Conservation (phyloP, 345 rosid genomes). For the Schrenkiella parvula region DNA sequence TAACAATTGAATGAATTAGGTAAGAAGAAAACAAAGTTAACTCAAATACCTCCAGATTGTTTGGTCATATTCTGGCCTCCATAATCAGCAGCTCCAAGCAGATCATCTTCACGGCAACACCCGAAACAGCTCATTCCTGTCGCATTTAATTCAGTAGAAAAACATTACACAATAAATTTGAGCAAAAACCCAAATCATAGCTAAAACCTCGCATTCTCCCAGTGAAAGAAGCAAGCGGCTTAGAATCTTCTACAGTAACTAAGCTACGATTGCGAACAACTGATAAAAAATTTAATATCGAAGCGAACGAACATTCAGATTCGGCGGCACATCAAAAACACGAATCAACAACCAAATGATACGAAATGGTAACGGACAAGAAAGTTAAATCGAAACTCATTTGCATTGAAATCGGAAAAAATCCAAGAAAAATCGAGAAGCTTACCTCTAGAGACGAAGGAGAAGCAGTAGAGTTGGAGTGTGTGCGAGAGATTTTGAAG, state of each 20-base stretch:
- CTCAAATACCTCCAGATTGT: slow-evolving; percentile 68
- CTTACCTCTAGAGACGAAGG: neutral
- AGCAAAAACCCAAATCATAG: neutral
- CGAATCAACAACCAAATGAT: too few relatives aligned
- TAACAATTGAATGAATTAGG: too few relatives aligned
- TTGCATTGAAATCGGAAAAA: neutral
- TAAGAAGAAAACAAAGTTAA: too few relatives aligned
- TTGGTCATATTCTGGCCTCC: slow-evolving; percentile 54
- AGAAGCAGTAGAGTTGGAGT: neutral
- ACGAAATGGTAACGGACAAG: too few relatives aligned
- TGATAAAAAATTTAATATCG: too few relatives aligned
- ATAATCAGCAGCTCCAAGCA: slow-evolving; percentile 51
- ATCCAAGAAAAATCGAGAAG: neutral
- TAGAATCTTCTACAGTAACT: neutral
- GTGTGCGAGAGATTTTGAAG: neutral
- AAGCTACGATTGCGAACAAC: neutral
- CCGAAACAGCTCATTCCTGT: slow-evolving; percentile 63
- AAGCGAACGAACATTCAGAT: too few relatives aligned
- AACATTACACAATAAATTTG: neutral
- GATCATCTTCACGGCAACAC: slow-evolving; percentile 63
- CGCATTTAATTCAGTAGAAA: neutral
- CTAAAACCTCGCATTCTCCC: neutral
- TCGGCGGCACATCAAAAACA: too few relatives aligned
- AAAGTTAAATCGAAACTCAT: neutral
- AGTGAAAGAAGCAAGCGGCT: neutral